Conservation (phyloP, 2,329 filamentous ascomycete genomes). For the Penicillium sp. region DNA sequence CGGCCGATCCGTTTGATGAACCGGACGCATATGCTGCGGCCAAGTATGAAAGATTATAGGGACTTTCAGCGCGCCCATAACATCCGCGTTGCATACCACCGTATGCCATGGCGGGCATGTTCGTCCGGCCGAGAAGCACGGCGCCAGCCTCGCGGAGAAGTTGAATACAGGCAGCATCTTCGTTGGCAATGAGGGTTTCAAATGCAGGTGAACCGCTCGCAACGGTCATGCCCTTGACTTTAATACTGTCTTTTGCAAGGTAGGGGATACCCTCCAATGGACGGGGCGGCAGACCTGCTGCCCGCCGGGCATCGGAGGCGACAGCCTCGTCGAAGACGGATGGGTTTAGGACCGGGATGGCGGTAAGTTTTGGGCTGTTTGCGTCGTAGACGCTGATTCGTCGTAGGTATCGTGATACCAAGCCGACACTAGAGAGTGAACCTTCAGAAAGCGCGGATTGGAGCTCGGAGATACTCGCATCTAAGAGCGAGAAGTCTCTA, state of each 20-base stretch:
- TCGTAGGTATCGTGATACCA: conserved; percentile 48
- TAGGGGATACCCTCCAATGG: conserved; percentile 57
- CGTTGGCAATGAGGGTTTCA: conserved; percentile 47
- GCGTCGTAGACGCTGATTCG: conserved; percentile 51
- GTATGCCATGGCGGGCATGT: conserved; percentile 60
- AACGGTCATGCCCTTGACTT: conserved; percentile 53
- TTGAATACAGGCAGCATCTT: conserved; percentile 53
- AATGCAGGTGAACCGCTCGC: conserved; percentile 58
- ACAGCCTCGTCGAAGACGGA: conserved; percentile 48
- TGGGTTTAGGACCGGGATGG: conserved; percentile 50
- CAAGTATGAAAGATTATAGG: conserved; percentile 55
- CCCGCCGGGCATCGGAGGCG: conserved; percentile 48
- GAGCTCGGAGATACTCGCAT: conserved; percentile 49
- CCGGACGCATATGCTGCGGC: conserved; percentile 57
- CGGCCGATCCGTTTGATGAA: conserved; percentile 57
- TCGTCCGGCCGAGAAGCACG: conserved; percentile 55
- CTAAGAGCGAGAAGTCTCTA: conserved; percentile 38
- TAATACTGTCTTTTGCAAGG: conserved; percentile 59
- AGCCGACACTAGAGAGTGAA: conserved; percentile 44
- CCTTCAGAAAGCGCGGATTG: conserved; percentile 43
- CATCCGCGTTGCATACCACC: conserved; percentile 58
- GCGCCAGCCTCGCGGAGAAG: conserved; percentile 51
- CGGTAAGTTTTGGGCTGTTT: conserved; percentile 44
- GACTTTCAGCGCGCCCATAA: conserved; percentile 57
- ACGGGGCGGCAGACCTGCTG: conserved; percentile 34